A percentile compares a stretch with the other conserved stretches of the same genome.
Conservation (phyloP, 805 yeast genomes). For the Priceomyces medius region DNA sequence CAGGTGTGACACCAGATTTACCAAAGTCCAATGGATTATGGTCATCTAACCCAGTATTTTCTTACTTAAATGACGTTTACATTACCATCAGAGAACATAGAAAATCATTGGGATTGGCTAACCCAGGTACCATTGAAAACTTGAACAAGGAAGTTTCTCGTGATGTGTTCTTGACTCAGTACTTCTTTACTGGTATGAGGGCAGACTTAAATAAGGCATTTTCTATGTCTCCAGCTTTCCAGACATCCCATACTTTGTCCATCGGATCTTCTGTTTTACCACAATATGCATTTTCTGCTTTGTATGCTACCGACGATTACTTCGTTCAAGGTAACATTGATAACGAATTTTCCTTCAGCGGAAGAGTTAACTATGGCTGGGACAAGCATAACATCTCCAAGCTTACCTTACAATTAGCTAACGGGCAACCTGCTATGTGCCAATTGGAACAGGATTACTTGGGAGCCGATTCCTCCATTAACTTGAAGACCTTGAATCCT, state of each 20-base stretch:
- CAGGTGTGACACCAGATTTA: conserved; percentile 53
- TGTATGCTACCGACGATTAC: conserved; percentile 81
- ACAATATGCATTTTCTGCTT: conserved; percentile 85
- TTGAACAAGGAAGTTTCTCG: conserved; percentile 89
- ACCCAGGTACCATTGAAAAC: conserved; percentile 95
- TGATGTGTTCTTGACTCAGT: conserved; percentile 87
- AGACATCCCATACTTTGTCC: conserved; percentile 90
- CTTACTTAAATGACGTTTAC: conserved; percentile 75
- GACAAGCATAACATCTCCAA: conserved; percentile 73
- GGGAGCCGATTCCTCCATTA: conserved; percentile 83
- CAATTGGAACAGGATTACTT: conserved; percentile 96
- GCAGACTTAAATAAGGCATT: conserved; percentile 95
- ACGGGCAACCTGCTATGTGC: conserved; percentile 88
- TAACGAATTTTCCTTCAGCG: conserved; percentile 78
- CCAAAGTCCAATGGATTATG: conserved; percentile 60
- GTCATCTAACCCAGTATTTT: conserved; percentile 81
- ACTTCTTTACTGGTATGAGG: conserved; percentile 90
- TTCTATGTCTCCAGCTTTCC: conserved; percentile 90
- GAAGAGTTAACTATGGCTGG: conserved; percentile 93
- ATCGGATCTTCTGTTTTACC: conserved; percentile 85
- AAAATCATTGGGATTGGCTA: conserved; percentile 72
- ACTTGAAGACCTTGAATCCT: conserved; percentile 90
- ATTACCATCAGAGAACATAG: conserved; percentile 74
- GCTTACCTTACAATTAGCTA: conserved; percentile 82
- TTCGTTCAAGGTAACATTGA: conserved; percentile 92